Base-by-base conservation (phyloP, 2,329 filamentous ascomycete genomes). In the Exserohilum rostratum region DNA sequence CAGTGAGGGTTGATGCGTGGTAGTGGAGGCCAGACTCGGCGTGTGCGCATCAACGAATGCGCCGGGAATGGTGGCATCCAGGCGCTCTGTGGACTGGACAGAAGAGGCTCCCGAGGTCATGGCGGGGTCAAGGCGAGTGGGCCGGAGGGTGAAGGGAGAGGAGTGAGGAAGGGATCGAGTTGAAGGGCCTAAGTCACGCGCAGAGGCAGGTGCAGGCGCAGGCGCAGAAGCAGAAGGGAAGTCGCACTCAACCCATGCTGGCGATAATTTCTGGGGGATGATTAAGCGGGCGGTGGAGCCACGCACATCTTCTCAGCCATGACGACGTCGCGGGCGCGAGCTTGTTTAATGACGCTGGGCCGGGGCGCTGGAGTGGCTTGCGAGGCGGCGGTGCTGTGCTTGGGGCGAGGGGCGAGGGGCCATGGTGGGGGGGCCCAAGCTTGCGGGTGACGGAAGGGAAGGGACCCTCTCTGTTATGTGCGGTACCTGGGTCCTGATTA, bases 41-140 rank as follows among this genome's bases (percentile, higher is more conserved):
- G 64, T 59, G 37, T 50, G 64, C 39, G 49, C 51, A n/a, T 67
- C 62, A 7, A 80, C 79, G 55, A 79, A 83, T n/a, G 78, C 77
- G 43, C 82, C 82, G 17, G 81, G 80, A 3, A 82, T 76, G 27
- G 75, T 73, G 38, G 79, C 74, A 58, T 80, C 75, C 37, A 81
- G 67, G 30, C 57, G 64, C 42, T 66, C 61, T n/a, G 67, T 61
- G 7, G 70, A 68, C 53, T 58, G 60, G 27, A 63, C 57, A 10
- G 71, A 68, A 42, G 60, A 55, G 13, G 57, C 53, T 25, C 57
- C 49, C 46, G 69, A 62, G 27, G 70, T 49, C 69, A 73, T 72
- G 55, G 63, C 62, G 66, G 67, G 58, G 59, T 20, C 37, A 50
- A 37, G 20, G 25, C 20, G 22, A n/a, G 13, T 27, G 18, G 31